These are phyloP conservation scores for Biancaea sappan DNA, from an alignment of 306 rosid species.

Conservation along the genomic window DNA sequence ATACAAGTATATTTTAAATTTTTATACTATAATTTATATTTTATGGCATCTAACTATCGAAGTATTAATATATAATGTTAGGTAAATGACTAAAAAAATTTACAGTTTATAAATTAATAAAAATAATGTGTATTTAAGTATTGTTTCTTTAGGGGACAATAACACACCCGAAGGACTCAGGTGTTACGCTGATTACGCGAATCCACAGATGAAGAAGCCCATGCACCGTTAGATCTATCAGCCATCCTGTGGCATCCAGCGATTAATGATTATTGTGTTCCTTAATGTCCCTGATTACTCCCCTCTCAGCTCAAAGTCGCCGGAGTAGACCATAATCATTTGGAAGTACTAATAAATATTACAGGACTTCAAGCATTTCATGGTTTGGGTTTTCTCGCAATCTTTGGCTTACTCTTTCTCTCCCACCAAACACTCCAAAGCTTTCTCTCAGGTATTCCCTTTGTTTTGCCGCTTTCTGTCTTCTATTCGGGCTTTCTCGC, in stretches of 20 bases:
- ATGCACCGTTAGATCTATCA: background rate
- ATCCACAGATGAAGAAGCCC: background rate
- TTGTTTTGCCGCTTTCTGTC: slow-evolving; percentile 10
- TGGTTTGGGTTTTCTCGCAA: slow-evolving; percentile 27
- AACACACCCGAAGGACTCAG: background rate
- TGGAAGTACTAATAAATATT: background rate
- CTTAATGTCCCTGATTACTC: slow-evolving; percentile 24
- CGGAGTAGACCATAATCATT: background rate
- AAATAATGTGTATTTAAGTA: too few species aligned
- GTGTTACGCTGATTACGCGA: background rate
- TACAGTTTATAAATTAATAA: too few species aligned
- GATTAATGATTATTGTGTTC: background rate
- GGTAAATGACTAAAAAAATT: too few species aligned
- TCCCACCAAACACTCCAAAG: slow-evolving; percentile 27
- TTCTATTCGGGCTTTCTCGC: background rate
- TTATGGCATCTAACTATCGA: too few species aligned
- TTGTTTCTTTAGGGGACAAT: too few species aligned
- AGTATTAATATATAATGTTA: too few species aligned
- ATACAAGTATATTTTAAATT: too few species aligned
- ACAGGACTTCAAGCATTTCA: background rate
- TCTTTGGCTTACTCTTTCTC: slow-evolving; percentile 6
- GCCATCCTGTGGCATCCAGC: background rate
- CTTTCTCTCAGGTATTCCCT: slow-evolving; percentile 3
- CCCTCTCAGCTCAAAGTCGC: background rate
- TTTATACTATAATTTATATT: too few species aligned